phyloP scores from a whole-genome alignment of 1,284 basidiomycete species.

The Wolfiporia cocos region DNA sequence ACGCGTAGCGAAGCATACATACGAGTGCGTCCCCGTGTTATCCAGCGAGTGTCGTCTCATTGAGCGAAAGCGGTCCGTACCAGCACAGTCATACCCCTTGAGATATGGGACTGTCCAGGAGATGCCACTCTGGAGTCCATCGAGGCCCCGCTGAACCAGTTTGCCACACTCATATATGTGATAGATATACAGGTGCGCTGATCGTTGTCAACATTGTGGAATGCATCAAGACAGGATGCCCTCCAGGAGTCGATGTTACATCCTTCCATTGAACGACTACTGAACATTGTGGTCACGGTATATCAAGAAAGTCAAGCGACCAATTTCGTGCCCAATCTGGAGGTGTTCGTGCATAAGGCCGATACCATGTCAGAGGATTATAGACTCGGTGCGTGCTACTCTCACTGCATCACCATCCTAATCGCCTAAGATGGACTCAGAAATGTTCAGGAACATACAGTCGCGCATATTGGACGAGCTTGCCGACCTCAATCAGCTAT shows the following conservation, averaged over 20 bases:
- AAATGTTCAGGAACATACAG: conserved; percentile 86
- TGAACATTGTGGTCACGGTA: conserved; percentile 70
- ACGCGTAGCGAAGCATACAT: conserved; percentile 67
- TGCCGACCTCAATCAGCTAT: conserved; percentile 63
- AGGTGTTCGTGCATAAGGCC: conserved; percentile 96
- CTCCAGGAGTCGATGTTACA: conserved; percentile 73
- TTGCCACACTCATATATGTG: conserved; percentile 88
- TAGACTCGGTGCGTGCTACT: conserved; percentile 61
- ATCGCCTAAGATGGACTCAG: conserved; percentile 31
- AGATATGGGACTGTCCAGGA: conserved; percentile 95
- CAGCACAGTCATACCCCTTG: conserved; percentile 88
- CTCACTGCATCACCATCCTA: background rate
- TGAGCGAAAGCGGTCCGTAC: conserved; percentile 6
- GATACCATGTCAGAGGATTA: conserved; percentile 93
- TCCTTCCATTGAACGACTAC: conserved; percentile 74
- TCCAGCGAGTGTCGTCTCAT: background rate
- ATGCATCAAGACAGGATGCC: conserved; percentile 3
- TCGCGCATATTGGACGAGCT: conserved; percentile 81
- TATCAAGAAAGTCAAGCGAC: conserved; percentile 75
- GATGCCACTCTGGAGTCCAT: conserved; percentile 75
- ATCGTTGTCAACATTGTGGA: conserved; percentile 3
- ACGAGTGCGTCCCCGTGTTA: conserved; percentile 72
- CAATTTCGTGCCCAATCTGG: conserved; percentile 76
- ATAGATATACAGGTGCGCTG: conserved; percentile 85
- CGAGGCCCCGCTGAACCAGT: conserved; percentile 65